Evolutionary conservation across 2,329 filamentous ascomycete genomes (phyloP).

Genomic region (Huntiella decipiens): DNA sequence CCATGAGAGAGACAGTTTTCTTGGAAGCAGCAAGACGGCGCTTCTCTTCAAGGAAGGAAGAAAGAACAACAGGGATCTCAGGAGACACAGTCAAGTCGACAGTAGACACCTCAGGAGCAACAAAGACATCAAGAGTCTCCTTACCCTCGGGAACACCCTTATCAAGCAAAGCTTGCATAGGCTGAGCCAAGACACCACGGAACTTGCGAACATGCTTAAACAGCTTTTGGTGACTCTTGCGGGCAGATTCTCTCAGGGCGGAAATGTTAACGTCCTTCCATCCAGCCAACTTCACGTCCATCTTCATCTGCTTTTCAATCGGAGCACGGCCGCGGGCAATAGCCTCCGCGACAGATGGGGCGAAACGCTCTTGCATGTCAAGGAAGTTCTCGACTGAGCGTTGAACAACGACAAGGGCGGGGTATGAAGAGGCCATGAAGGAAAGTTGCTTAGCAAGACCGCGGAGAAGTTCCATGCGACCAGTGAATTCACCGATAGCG

Average conservation of each 20-base stretch:
- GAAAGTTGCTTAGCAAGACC: constrained; percentile 47
- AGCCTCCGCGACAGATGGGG: constrained; percentile 41
- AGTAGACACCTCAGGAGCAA: constrained; percentile 10
- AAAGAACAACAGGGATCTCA: neutral
- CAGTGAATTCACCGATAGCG: constrained; percentile 61
- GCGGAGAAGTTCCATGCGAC: constrained; percentile 51
- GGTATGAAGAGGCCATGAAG: constrained; percentile 36
- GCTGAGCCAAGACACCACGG: constrained; percentile 55
- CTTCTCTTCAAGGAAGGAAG: constrained; percentile 22
- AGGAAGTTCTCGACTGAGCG: constrained; percentile 60
- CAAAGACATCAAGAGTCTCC: constrained; percentile 9
- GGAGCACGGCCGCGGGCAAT: constrained; percentile 48
- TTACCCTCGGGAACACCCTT: constrained; percentile 38
- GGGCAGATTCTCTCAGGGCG: constrained; percentile 71
- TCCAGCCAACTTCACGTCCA: constrained; percentile 80
- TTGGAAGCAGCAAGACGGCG: constrained; percentile 51
- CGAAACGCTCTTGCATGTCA: constrained; percentile 53
- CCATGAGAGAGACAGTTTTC: constrained; percentile 58
- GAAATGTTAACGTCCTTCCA: constrained; percentile 98
- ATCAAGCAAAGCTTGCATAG: constrained; percentile 46
- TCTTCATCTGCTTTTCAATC: constrained; percentile 83
- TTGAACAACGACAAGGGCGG: constrained; percentile 36
- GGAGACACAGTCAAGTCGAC: neutral
- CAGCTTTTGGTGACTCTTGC: constrained; percentile 76
- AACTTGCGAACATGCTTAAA: constrained; percentile 88